These are phyloP conservation scores for Tulasnella calospora DNA, from an alignment of 768 basidiomycete genomes.

Conservation along the genomic window DNA sequence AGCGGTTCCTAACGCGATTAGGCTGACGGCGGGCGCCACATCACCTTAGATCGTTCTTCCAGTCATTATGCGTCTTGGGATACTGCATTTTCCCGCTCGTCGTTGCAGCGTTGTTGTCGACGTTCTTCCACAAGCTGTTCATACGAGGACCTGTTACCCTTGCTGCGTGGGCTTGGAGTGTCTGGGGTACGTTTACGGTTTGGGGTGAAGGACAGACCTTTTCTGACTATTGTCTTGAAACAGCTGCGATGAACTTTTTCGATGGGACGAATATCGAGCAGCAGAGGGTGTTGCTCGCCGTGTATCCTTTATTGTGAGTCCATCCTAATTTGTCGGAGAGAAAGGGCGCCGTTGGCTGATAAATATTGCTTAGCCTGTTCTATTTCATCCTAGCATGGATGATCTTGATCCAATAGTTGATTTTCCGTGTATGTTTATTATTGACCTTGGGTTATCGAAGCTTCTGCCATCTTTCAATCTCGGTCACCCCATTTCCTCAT, in stretches of 20 bases:
- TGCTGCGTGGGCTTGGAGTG: conserved; percentile 89
- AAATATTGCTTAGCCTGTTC: conserved; percentile 55
- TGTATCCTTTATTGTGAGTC: conserved; percentile 88
- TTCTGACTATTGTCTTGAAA: not conserved
- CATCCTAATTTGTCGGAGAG: conserved; percentile 7
- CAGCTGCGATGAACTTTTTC: conserved; percentile 91
- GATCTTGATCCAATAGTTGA: conserved; percentile 73
- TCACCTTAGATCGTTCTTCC: conserved; percentile 77
- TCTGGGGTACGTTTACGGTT: conserved; percentile 71
- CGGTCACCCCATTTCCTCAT: not conserved
- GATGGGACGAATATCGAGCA: conserved; percentile 92
- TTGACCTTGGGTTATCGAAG: not conserved
- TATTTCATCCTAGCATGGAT: conserved; percentile 96
- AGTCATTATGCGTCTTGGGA: conserved; percentile 88
- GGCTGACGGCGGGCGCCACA: not conserved
- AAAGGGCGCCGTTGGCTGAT: not conserved
- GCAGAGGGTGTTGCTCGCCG: conserved; percentile 83
- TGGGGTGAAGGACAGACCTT: not conserved
- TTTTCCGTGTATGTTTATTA: not conserved
- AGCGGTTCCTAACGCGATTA: conserved; percentile 5
- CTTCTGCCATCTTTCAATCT: not conserved
- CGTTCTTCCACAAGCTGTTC: conserved; percentile 80
- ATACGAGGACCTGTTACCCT: conserved; percentile 81
- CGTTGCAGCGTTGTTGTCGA: conserved; percentile 80
- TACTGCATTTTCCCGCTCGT: conserved; percentile 93